Conservation (phyloP, 306 rosid species). For the Lathyrus sativus region DNA sequence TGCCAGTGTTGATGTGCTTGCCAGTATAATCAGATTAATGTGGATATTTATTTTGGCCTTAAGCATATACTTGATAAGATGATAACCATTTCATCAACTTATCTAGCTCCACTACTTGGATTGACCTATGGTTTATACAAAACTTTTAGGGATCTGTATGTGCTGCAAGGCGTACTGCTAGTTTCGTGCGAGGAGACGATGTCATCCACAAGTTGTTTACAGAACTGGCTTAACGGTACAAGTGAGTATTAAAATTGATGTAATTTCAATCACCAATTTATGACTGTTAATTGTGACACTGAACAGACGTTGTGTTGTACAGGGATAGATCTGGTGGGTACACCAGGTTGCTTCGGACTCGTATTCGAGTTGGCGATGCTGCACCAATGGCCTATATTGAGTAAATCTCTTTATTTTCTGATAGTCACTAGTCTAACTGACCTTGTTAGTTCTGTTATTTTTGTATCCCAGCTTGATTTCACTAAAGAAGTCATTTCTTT, state of each 20-base stretch:
- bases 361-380: conserved; percentile 93
- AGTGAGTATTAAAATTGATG: conserved; percentile 47
- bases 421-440: conserved; percentile 13
- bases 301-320: conserved; percentile 36
- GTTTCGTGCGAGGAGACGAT: conserved; percentile 90
- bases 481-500: too few relatives aligned
- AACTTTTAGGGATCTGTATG: too few relatives aligned
- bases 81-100: too few relatives aligned
- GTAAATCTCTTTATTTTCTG: conserved; percentile 47
- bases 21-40: too few relatives aligned
- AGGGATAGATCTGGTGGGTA: conserved; percentile 95
- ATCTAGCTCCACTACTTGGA: too few relatives aligned
- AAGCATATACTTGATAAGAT: too few relatives aligned
- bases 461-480: too few relatives aligned
- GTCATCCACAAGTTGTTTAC: conserved; percentile 90
- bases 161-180: too few relatives aligned
- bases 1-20: too few relatives aligned
- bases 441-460: too few relatives aligned
- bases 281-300: conserved; percentile 26
- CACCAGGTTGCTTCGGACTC: conserved; percentile 89
- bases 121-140: too few relatives aligned
- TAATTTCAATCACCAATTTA: conserved; percentile 12
- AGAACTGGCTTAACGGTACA: conserved; percentile 89
- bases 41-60: too few relatives aligned
- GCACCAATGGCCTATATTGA: conserved; percentile 97